Percentiles rank a stretch among this genome's conserved stretches.
Evolutionary conservation across 495 filamentous ascomycete genomes (phyloP).

Genomic region (Xeromyces bisporus): DNA sequence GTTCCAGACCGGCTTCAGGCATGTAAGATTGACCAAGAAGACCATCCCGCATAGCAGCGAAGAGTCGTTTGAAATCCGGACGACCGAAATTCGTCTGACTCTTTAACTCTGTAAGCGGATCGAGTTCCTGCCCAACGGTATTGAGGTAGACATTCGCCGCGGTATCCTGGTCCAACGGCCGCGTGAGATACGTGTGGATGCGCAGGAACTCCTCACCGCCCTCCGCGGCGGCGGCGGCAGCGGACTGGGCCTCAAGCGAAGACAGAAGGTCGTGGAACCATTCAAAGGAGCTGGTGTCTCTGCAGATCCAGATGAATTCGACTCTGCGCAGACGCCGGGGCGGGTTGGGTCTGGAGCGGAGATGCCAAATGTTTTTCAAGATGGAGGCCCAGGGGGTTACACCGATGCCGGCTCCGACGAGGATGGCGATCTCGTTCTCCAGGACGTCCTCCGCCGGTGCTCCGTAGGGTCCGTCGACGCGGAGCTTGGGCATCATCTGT

Average conservation of each 20-base stretch:
- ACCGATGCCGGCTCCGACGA: constrained; percentile 94
- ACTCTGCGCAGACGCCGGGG: constrained; percentile 80
- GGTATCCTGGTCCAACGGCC: constrained; percentile 77
- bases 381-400: constrained; percentile 97
- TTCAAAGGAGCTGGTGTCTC: constrained; percentile 58
- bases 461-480: constrained; percentile 92
- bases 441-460: constrained; percentile 87
- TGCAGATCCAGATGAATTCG: constrained; percentile 97
- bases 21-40: constrained; percentile 76
- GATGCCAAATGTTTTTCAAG: constrained; percentile 96
- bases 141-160: constrained; percentile 95
- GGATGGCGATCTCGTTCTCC: constrained; percentile 92
- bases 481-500: constrained; percentile 70
- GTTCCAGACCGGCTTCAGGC: constrained; percentile 43
- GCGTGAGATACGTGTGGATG: constrained; percentile 96
- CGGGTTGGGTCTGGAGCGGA: constrained; percentile 69
- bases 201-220: constrained; percentile 74
- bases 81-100: constrained; percentile 88
- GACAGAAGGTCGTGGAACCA: constrained; percentile 40
- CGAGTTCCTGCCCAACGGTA: constrained; percentile 67
- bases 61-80: constrained; percentile 73
- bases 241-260: constrained; percentile 76
- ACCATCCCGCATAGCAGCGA: constrained; percentile 72
- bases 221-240: constrained; percentile 47
- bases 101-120: constrained; percentile 83